A percentile compares a stretch with the other conserved stretches of the same genome.
Conservation (phyloP, 2,329 filamentous ascomycete genomes). For the Pseudocercospora eumusae region DNA sequence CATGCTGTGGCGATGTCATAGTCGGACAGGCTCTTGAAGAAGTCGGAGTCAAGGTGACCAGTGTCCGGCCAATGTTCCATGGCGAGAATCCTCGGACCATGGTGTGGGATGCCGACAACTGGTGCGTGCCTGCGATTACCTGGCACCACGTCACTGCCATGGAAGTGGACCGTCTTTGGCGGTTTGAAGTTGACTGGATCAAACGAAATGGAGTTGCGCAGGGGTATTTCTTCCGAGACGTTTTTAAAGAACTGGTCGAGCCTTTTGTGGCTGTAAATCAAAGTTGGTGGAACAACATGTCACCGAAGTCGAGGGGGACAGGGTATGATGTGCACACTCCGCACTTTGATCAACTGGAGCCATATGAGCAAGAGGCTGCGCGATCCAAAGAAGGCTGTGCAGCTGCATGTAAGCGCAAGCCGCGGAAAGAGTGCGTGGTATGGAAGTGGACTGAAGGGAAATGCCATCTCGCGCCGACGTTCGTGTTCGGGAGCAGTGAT, state of each 20-base stretch:
- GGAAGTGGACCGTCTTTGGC: slow-evolving; percentile 27
- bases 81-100: slow-evolving; percentile 26
- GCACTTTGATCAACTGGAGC: not conserved
- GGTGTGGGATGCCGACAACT: slow-evolving; percentile 25
- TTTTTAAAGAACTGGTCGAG: slow-evolving; percentile 15
- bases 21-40: slow-evolving; percentile 33
- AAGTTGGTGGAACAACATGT: slow-evolving; percentile 20
- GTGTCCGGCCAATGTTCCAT: slow-evolving; percentile 29
- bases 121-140: slow-evolving; percentile 35
- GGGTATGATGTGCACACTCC: not conserved
- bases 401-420: slow-evolving; percentile 7
- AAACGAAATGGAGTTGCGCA: slow-evolving; percentile 4
- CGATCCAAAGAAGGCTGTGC: slow-evolving; percentile 8
- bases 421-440: slow-evolving; percentile 15
- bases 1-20: slow-evolving; percentile 34
- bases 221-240: slow-evolving; percentile 21
- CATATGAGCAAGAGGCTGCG: slow-evolving; percentile 3
- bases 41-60: slow-evolving; percentile 27
- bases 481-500: not conserved
- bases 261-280: slow-evolving; percentile 12
- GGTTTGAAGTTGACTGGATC: slow-evolving; percentile 22
- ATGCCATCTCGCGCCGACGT: slow-evolving; percentile 2
- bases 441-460: slow-evolving; percentile 18
- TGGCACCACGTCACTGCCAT: slow-evolving; percentile 29
- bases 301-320: slow-evolving; percentile 18